These are phyloP conservation scores for Penicillium sp. DNA, from an alignment of 2,329 filamentous ascomycete species.

Conservation along the genomic window DNA sequence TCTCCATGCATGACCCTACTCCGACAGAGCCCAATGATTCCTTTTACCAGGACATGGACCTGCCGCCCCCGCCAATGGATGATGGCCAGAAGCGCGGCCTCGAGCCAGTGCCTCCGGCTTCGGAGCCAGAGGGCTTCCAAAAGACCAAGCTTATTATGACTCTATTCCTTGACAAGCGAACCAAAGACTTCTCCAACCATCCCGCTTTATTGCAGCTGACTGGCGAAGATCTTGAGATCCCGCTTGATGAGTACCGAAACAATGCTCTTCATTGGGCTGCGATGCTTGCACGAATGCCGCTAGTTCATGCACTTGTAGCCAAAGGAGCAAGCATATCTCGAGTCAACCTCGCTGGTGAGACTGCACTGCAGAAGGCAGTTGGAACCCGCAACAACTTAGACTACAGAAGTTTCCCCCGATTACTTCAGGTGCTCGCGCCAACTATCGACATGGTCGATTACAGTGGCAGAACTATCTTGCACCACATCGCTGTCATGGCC, in stretches of 20 bases:
- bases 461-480: constrained; percentile 85
- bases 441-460: constrained; percentile 89
- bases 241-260: constrained; percentile 80
- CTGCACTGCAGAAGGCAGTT: constrained; percentile 87
- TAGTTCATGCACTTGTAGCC: constrained; percentile 76
- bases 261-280: constrained; percentile 96
- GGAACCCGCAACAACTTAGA: constrained; percentile 94
- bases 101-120: constrained; percentile 51
- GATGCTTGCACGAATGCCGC: constrained; percentile 78
- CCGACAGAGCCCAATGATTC: constrained; percentile 49
- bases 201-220: constrained; percentile 74
- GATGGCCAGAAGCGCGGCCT: constrained; percentile 37
- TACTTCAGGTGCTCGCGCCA: constrained; percentile 82
- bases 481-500: constrained; percentile 94
- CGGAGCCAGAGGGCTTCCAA: constrained; percentile 65
- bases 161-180: constrained; percentile 72
- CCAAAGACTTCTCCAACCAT: constrained; percentile 69
- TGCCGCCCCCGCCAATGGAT: constrained; percentile 25
- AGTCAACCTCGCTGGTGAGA: constrained; percentile 86
- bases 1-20: constrained; percentile 42
- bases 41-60: constrained; percentile 45
- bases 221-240: constrained; percentile 81
- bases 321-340: constrained; percentile 84
- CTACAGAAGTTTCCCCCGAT: constrained; percentile 81
- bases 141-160: constrained; percentile 80